Evolutionary conservation across 305 asterid species (phyloP).

Genomic region (Fraxinus angustifolia): DNA sequence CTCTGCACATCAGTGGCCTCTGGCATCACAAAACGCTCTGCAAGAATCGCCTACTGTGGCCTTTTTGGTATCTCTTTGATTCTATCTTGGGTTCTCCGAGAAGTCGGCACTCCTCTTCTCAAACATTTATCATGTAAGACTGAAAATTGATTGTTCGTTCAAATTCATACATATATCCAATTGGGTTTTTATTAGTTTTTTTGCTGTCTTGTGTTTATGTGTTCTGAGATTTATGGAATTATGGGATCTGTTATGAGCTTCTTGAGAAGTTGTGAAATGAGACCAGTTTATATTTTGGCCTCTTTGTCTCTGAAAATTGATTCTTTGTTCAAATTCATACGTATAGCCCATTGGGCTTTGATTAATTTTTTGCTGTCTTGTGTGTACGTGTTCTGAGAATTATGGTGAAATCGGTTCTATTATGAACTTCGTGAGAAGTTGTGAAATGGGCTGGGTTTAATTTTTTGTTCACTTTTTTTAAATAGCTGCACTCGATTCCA

Average conservation of each 20-base stretch:
- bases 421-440: neutral
- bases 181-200: neutral
- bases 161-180: neutral
- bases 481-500: neutral
- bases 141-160: neutral
- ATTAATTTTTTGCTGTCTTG: neutral
- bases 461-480: neutral
- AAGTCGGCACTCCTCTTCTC: constrained; percentile 71
- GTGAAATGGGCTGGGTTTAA: neutral
- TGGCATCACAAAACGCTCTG: constrained; percentile 73
- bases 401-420: neutral
- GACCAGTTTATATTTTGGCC: constrained; percentile 40
- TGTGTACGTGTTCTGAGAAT: constrained; percentile 4
- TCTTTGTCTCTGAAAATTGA: constrained; percentile 37
- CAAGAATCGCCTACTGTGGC: constrained; percentile 75
- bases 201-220: constrained; percentile 2
- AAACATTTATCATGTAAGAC: constrained; percentile 59
- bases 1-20: constrained; percentile 93
- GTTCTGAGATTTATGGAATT: neutral
- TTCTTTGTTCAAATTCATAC: neutral
- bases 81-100: constrained; percentile 80
- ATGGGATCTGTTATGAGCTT: constrained; percentile 7
- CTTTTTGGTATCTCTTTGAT: constrained; percentile 74
- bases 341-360: neutral
- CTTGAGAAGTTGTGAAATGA: neutral